phyloP scores from a whole-genome alignment of 176 grass and related monocot genomes.

The Eleusine indica region DNA sequence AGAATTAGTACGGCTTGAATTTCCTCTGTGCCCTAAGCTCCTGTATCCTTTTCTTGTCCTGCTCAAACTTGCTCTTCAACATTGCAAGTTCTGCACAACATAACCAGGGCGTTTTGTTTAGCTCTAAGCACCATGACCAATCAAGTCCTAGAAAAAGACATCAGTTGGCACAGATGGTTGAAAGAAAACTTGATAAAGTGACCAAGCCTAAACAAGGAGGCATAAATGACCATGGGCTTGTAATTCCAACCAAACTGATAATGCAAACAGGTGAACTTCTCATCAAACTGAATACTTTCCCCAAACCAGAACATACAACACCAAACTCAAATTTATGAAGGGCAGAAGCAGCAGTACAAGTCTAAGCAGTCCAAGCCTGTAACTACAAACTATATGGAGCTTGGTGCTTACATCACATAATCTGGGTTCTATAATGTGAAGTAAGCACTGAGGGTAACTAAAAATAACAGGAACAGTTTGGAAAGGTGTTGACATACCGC shows the following conservation, averaged over 20 bases:
- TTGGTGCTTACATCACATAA: neutral
- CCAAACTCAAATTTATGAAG: neutral
- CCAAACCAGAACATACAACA: conserved; percentile 11
- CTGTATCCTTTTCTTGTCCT: conserved; percentile 92
- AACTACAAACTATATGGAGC: neutral
- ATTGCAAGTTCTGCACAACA: conserved; percentile 79
- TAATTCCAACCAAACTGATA: conserved; percentile 7
- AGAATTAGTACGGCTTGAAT: conserved; percentile 78
- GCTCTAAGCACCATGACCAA: neutral
- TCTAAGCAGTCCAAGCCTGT: neutral
- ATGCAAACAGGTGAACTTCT: neutral
- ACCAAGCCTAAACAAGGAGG: conserved; percentile 2
- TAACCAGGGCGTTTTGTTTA: conserved; percentile 10
- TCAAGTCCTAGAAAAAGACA: conserved; percentile 4
- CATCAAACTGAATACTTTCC: conserved; percentile 5
- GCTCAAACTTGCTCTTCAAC: conserved; percentile 86
- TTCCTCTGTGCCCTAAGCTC: conserved; percentile 87
- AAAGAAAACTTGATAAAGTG: neutral
- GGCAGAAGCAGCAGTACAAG: neutral
- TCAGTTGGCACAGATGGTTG: neutral
- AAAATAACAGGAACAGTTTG: conserved; percentile 6
- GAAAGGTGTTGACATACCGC: conserved; percentile 50
- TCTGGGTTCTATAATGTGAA: conserved; percentile 5
- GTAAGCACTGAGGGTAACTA: neutral
- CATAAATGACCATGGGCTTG: neutral